These are phyloP conservation scores for Skeletonema potamos DNA, from an alignment of 108 stramenopile genomes.

Conservation along the genomic window DNA sequence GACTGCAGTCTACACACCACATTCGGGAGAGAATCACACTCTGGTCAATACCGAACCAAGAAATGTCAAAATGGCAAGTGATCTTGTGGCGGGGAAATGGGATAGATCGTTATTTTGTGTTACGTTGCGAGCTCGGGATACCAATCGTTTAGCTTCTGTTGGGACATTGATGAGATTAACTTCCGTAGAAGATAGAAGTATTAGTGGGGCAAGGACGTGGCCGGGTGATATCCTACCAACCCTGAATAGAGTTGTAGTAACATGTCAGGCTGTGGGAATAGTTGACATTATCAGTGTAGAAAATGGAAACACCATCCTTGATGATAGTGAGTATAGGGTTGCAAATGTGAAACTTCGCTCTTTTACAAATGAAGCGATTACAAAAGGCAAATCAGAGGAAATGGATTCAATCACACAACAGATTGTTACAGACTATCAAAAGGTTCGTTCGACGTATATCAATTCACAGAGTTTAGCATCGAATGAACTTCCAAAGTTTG, in stretches of 20 bases:
- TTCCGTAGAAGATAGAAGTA: constrained; percentile 31
- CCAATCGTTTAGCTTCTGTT: constrained; percentile 58
- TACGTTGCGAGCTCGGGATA: constrained; percentile 58
- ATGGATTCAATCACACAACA: constrained; percentile 14
- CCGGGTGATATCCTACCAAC: constrained; percentile 4
- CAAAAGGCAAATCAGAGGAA: constrained; percentile 9
- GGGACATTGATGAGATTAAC: constrained; percentile 65
- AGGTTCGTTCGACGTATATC: constrained; percentile 53
- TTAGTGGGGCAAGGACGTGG: constrained; percentile 12
- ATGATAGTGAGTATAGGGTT: constrained; percentile 52
- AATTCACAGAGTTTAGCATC: constrained; percentile 46
- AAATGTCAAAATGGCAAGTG: constrained; percentile 73
- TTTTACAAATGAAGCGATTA: constrained; percentile 3
- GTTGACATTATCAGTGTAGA: constrained; percentile 55
- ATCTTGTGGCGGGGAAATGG: constrained; percentile 30
- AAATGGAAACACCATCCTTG: not conserved
- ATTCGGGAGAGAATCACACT: constrained; percentile 44
- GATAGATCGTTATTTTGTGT: constrained; percentile 45
- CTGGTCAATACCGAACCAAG: constrained; percentile 74
- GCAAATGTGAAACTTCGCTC: constrained; percentile 31
- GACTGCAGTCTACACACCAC: constrained; percentile 58
- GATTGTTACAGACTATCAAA: constrained; percentile 44
- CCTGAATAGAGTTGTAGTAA: constrained; percentile 38
- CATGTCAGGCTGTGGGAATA: constrained; percentile 48
- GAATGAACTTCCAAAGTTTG: constrained; percentile 48